Base-by-base conservation (phyloP, 2,329 filamentous ascomycete genomes). In the Aspergillus candidus region DNA sequence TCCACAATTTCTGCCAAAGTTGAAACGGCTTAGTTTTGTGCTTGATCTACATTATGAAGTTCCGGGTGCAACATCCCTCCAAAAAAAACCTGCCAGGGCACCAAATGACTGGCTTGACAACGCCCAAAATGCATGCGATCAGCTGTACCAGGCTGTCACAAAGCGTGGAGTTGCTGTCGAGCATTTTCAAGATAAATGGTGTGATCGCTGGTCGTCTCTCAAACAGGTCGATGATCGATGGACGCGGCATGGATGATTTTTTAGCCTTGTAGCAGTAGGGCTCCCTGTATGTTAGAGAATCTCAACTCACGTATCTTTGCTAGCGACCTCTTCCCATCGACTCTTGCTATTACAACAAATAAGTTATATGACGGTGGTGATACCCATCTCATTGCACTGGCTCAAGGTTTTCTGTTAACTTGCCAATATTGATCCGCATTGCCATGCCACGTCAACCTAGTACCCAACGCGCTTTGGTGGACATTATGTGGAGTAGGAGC, bases 181-280 rank as follows among this genome's bases (percentile, higher is more conserved):
- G 17, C 40, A 36, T 7, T 48, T 59, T 30, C 36, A 48, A 1
- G 53, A 54, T 32, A n/a, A 42, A 12, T 54, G 49, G 43, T 37
- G 36, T 10, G 47, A 52, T 11, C 27, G 17, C 11, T 41, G 34
- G 13, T 13, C 12, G 15, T 8, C 35, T 17, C 38, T 48, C 30
- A 40, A 33, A 39, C 50, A 47, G n/a, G 55, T 58, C 4, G 56
- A 59, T 45, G 39, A 50, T 22, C 52, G 56, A 22, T 59, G 56
- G 56, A 32, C 43, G 29, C 14, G 13, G 13, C 17, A 41, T 15
- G 45, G n/a, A 78, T 41, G 4, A 10, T 12, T 22, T 37, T 12
- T 4, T 27, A 6, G 17, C 35, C 2, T 35, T 13, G 17, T 5
- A 17, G 11, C 22, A 13, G 17, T 4, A 27, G 8, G 8, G 11